These are phyloP conservation scores for Emydomyces testavorans DNA, from an alignment of 2,329 filamentous ascomycete genomes.

Conservation along the genomic window DNA sequence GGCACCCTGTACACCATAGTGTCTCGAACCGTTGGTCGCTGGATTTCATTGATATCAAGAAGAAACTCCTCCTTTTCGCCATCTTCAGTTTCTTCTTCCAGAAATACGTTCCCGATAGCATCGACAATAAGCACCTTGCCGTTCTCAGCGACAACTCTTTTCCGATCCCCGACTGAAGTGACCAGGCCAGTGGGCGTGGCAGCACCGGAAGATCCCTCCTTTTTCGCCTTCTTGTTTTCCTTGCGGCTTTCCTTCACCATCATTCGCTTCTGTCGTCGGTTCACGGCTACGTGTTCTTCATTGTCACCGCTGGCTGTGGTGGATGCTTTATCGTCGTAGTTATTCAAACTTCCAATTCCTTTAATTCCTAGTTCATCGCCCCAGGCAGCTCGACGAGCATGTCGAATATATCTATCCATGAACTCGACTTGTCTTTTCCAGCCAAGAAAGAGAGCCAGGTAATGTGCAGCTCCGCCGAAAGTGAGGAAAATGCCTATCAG, in stretches of 20 bases:
- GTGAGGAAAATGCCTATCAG: constrained; percentile 69
- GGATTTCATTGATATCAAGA: constrained; percentile 78
- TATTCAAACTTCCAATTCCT: constrained; percentile 56
- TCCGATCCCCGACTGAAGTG: constrained; percentile 55
- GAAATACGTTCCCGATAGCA: constrained; percentile 77
- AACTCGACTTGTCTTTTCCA: constrained; percentile 89
- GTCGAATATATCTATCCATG: constrained; percentile 79
- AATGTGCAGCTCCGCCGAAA: constrained; percentile 76
- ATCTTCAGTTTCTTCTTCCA: constrained; percentile 86
- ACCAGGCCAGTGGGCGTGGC: constrained; percentile 46
- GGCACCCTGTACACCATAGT: constrained; percentile 75
- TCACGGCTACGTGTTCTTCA: constrained; percentile 47
- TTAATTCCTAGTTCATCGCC: constrained; percentile 60
- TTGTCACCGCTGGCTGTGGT: constrained; percentile 36
- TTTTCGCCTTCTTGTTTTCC: constrained; percentile 47
- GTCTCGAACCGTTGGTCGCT: constrained; percentile 62
- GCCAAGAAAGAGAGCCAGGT: constrained; percentile 69
- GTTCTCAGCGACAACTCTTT: constrained; percentile 83
- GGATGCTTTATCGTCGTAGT: constrained; percentile 21
- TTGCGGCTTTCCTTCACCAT: constrained; percentile 68
- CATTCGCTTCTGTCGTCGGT: constrained; percentile 75
- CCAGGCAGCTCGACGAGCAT: constrained; percentile 81
- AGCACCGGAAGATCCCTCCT: constrained; percentile 31
- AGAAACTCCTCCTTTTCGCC: constrained; percentile 72
- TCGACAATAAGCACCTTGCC: constrained; percentile 92